Evolutionary conservation across 2,329 filamentous ascomycete genomes (phyloP), one percentile per base, ranked within the genome.

Genomic region (Torrubiella hemipterigena): DNA sequence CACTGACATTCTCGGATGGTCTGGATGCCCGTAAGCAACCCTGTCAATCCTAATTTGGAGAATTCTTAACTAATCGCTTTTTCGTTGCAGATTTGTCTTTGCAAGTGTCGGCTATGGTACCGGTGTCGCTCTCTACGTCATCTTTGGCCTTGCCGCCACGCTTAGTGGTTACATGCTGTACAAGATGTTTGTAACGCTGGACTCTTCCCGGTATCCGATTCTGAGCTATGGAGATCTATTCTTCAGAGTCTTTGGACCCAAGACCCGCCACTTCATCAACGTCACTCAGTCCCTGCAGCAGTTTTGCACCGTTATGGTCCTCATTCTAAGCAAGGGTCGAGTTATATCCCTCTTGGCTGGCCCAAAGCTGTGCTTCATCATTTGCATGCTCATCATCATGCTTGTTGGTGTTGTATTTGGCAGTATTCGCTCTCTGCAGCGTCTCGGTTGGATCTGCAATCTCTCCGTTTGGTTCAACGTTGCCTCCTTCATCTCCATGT

Each of bases 391-490:
- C 17, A 54, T 73, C 13, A 67, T 64, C 42, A 57, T 59, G 33
- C 44, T 61, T 6, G 53, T 54, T 12, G 69, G 70, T n/a, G 64
- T 69, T 29, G 14, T 69, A 4, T 38, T 72, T 6, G 65, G 66
- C 5, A 68, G 72, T 39, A 63, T 75, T 26, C 58, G 69, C 7
- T 71, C 67, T 0, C 51, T 74, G 21, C 59, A 67, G 42, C 52
- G 56, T 7, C 66, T 69, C 30, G 63, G 65, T 4, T 73, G 64
- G 62, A 47, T 73, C 1, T 65, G 68, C 14, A 73, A 71, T 35
- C 41, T 63, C n/a, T 58, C 66, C 2, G 60, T 73, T n/a, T 73
- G 65, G 64, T 42, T 73, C 29, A 73, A 70, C 36, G 37, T 73
- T 15, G 43, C 22, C 12, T 24, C 65, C 18, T 57, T 66, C 36